Evolutionary conservation across 768 basidiomycete genomes (phyloP), one percentile per base, ranked within the genome.

Genomic region (Gymnopilus junonius): DNA sequence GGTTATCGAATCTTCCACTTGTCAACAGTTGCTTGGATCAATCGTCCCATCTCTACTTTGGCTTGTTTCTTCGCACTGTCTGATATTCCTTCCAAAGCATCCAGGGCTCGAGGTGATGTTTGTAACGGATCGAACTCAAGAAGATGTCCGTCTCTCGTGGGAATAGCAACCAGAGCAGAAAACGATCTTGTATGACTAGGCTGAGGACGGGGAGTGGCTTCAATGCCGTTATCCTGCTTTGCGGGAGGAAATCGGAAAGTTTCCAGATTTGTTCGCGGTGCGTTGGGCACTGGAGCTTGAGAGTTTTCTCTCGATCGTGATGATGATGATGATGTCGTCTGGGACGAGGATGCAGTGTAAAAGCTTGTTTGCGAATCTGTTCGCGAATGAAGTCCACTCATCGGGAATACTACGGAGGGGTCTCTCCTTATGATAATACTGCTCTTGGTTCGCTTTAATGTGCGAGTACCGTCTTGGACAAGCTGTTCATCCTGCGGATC

Each of bases 31-130:
- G 87, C 85, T 70, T 87, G 85, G 37, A 93, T 85, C 32, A 94
- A 77, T 61, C 86, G 78, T 4, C 85, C 82, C 87, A 93, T 91
- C 65, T 94, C 92, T 48, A 86, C 83, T 68, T 85, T 86, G 21
- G 91, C 93, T 66, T 91, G 87, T 71, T 91, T 92, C 82, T 93
- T 94, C 43, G 92, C 91, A 68, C 89, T 90, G 59, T 89, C 86
- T 0, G 90, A 86, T 62, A 94, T 91, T 4, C 91, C 92, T 57
- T 92, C 88, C 8, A 93, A 80, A 32, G 85, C 87, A 69, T 94
- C 91, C 31, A 96, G 76, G 51, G 91, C 82, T 2, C 83, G 81
- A 1, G 93, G 88, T 2, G 90, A 87, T 14, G 91, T 88, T 62
- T 83, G 81, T 43, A 96, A 77, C 8, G 94, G 94, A 67, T 97